Percentiles rank a stretch among this genome's conserved stretches.
Evolutionary conservation across 441 rosid species (phyloP).

Genomic region (Arabidopsis hybrid): DNA sequence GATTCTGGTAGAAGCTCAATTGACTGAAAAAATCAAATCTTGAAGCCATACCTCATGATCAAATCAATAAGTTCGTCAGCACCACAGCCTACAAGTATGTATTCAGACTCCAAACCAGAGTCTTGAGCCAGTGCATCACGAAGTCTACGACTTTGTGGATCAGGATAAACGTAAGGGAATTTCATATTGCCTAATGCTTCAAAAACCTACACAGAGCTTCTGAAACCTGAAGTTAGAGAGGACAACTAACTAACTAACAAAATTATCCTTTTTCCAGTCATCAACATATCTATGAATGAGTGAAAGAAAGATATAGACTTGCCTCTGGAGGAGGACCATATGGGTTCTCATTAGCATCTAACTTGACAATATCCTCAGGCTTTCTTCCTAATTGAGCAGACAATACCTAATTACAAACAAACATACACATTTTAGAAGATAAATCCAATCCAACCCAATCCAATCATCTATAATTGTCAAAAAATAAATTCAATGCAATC

Average conservation of each 20-base stretch:
- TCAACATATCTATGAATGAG: neutral
- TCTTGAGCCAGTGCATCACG: conserved; percentile 86
- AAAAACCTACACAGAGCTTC: conserved; percentile 63
- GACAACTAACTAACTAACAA: conserved; percentile 2
- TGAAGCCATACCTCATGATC: conserved; percentile 77
- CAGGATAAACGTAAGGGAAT: conserved; percentile 79
- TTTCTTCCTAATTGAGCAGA: conserved; percentile 85
- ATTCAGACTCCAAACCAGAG: conserved; percentile 81
- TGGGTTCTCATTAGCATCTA: conserved; percentile 98
- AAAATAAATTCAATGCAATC: neutral
- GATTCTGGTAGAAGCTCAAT: neutral
- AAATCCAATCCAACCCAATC: neutral
- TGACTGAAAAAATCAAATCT: neutral
- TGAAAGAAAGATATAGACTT: conserved; percentile 45
- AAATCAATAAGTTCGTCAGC: conserved; percentile 97
- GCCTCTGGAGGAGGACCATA: conserved; percentile 99
- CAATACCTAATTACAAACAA: conserved; percentile 60
- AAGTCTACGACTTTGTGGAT: conserved; percentile 76
- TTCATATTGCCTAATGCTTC: conserved; percentile 82
- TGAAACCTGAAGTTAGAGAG: conserved; percentile 48
- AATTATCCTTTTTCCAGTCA: neutral
- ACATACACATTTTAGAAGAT: neutral
- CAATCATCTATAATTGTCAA: neutral
- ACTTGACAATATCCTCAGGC: conserved; percentile 90
- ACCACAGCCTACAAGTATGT: conserved; percentile 95